A percentile compares a stretch with the other conserved stretches of the same genome.
Evolutionary conservation across 108 stramenopile species (phyloP).

Genomic region (Discostella pseudostelligera): DNA sequence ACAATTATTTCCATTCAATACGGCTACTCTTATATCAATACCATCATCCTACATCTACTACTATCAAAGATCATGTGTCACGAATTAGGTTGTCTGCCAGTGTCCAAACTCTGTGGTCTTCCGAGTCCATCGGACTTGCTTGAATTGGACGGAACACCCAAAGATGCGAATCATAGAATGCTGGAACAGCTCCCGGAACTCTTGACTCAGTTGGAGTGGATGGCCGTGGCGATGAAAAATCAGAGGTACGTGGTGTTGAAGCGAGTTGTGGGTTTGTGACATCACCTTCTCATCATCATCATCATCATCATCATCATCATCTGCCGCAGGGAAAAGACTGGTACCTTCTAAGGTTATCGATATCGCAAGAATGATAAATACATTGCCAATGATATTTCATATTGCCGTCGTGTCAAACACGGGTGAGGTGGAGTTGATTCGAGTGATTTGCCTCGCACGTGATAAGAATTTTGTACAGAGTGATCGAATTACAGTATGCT

Average conservation of each 20-base stretch:
- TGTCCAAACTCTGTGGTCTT: conserved; percentile 57
- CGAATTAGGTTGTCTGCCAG: conserved; percentile 67
- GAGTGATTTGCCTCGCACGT: too few species aligned
- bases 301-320: background rate
- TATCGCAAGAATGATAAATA: too few species aligned
- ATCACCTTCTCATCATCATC: background rate
- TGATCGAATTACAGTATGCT: too few species aligned
- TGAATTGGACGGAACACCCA: conserved; percentile 55
- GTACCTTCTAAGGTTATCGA: conserved; percentile 23
- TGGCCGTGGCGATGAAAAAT: conserved; percentile 67
- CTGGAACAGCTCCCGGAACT: conserved; percentile 61
- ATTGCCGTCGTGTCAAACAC: too few species aligned
- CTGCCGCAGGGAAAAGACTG: conserved; percentile 16
- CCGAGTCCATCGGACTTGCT: conserved; percentile 45
- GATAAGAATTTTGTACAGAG: too few species aligned
- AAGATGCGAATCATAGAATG: conserved; percentile 48
- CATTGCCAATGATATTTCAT: too few species aligned
- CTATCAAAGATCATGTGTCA: conserved; percentile 45
- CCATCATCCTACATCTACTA: background rate
- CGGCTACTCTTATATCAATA: background rate
- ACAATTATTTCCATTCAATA: background rate
- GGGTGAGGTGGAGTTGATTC: too few species aligned
- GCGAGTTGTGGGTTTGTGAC: background rate
- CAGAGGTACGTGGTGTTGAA: conserved; percentile 30
- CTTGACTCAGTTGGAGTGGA: conserved; percentile 66